Evolutionary conservation across 2,329 filamentous ascomycete genomes (phyloP), one percentile per base, ranked within the genome.

Genomic region (Triangularia verruculosa): DNA sequence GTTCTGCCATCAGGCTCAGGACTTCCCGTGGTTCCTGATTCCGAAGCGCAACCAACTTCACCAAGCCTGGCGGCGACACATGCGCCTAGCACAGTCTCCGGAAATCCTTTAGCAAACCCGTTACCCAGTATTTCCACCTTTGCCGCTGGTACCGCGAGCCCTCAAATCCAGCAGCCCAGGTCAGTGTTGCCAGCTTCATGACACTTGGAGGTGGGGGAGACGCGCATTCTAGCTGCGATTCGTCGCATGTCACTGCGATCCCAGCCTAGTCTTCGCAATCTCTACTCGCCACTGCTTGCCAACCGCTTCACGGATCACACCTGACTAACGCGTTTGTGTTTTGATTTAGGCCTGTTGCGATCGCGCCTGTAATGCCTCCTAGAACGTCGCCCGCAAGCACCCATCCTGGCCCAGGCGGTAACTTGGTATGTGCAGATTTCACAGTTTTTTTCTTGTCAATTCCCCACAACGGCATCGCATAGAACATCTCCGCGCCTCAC

Each of bases 1-100:
- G 57, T 7, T 17, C 69, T 76, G 39, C 25, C 79, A 53, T 72
- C 78, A 47, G 72, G 76, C 39, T 74, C 77, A 54, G 15, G 15
- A 47, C 17, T 47, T n/a, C n/a, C n/a, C 39, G 66, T 74, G 34
- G 73, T 74, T 9, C 71, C 79, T 51, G 83, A 86, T 65, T 76
- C 79, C 17, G 83, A 86, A 66, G 76, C 34, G 15, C 57, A 17
- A 13, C 39, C 79, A 17, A 79, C 82, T 64, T 82, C 83, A 28
- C 80, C 80, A 22, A 79, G 77, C 68, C 82, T 82, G 30, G 79
- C 79, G 2, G 82, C 83, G 3, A 80, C 80, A 1, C 76, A 78
- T 20, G 77, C 76, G 17, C 39, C 51, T 72, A 84, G 43, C 77
- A 82, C 8, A 78, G 76, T 32, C 79, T 84, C 30, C 76, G 79